These are phyloP conservation scores for Tephrocybe sp. DNA, from an alignment of 768 basidiomycete genomes.

Conservation along the genomic window DNA sequence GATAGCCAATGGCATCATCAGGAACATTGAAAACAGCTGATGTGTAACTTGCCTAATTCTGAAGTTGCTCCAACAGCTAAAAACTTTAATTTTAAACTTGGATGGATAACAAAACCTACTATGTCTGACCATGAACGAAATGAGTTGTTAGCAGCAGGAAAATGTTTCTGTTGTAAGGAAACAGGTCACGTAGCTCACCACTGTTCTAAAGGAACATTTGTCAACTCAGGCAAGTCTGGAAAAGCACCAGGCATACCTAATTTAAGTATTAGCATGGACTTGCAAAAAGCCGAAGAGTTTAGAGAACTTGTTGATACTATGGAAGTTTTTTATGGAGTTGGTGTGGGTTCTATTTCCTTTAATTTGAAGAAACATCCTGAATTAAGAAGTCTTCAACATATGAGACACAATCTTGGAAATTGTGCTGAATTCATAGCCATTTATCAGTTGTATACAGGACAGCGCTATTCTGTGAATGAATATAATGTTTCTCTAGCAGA, in stretches of 20 bases:
- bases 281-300: not conserved
- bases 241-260: not conserved
- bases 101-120: no score
- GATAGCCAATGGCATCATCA: no score
- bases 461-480: not conserved
- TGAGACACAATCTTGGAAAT: not conserved
- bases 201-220: not conserved
- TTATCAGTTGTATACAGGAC: not conserved
- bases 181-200: not conserved
- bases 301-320: not conserved
- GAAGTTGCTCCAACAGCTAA: no score
- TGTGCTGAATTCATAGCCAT: not conserved
- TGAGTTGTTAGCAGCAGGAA: constrained; percentile 2
- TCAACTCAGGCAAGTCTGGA: not conserved
- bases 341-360: not conserved
- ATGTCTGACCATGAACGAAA: not conserved
- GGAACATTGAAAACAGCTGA: no score
- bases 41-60: no score
- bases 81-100: no score
- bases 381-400: not conserved
- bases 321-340: not conserved
- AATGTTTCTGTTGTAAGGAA: constrained; percentile 9
- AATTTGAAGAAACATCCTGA: not conserved
- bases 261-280: not conserved
- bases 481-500: not conserved